These are phyloP conservation scores for Sclerotinia minor DNA, from an alignment of 2,329 filamentous ascomycete genomes.

Conservation along the genomic window DNA sequence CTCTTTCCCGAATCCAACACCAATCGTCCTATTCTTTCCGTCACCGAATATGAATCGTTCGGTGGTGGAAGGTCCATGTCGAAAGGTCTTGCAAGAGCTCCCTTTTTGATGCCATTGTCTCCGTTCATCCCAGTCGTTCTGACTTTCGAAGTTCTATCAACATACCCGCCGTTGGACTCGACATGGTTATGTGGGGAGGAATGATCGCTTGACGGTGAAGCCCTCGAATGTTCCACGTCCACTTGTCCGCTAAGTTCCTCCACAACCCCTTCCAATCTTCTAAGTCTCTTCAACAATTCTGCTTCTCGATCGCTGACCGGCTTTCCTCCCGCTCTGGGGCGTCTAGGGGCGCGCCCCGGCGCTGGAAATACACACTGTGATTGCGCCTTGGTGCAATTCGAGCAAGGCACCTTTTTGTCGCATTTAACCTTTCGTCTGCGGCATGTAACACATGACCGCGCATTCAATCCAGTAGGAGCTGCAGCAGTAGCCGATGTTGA, in stretches of 20 bases:
- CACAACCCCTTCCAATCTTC: slow-evolving; percentile 75
- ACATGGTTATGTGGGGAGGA: slow-evolving; percentile 30
- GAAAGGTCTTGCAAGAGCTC: slow-evolving; percentile 35
- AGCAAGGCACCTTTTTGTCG: slow-evolving; percentile 72
- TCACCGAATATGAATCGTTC: slow-evolving; percentile 44
- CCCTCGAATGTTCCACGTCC: slow-evolving; percentile 37
- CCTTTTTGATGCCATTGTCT: slow-evolving; percentile 32
- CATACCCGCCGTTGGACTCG: slow-evolving; percentile 26
- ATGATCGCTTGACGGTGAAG: slow-evolving; percentile 36
- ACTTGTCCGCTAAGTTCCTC: slow-evolving; percentile 66
- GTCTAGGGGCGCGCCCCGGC: slow-evolving; percentile 69
- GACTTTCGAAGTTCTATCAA: slow-evolving; percentile 26
- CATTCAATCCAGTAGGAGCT: slow-evolving; percentile 36
- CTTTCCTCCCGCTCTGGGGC: slow-evolving; percentile 63
- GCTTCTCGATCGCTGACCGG: slow-evolving; percentile 60
- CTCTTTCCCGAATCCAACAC: slow-evolving; percentile 68
- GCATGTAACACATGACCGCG: slow-evolving; percentile 51
- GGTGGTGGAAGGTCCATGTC: slow-evolving; percentile 36
- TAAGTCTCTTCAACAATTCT: slow-evolving; percentile 70
- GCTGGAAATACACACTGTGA: slow-evolving; percentile 74
- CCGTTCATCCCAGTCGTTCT: slow-evolving; percentile 34
- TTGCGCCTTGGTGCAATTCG: slow-evolving; percentile 69
- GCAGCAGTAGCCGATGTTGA: slow-evolving; percentile 27
- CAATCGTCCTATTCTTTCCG: slow-evolving; percentile 56
- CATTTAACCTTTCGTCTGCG: slow-evolving; percentile 69